A percentile compares a stretch with the other conserved stretches of the same genome.
phyloP scores from a whole-genome alignment of 306 rosid species.

The Vicia villosa region DNA sequence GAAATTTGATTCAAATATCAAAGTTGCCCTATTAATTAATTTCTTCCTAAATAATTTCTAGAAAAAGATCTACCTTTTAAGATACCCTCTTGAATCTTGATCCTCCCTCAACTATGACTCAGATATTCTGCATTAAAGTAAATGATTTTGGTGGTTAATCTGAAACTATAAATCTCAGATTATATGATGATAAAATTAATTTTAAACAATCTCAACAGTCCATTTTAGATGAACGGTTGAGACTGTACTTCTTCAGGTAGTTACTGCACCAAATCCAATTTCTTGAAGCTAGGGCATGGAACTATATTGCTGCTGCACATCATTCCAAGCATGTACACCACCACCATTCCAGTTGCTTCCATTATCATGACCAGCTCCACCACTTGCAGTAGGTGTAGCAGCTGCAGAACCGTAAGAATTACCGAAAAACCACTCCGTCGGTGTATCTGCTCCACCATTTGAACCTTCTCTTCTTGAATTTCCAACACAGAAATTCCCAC shows the following conservation, averaged over 20 bases:
- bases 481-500: constrained; percentile 36
- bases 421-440: constrained; percentile 90
- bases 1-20: constrained; percentile 28
- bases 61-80: constrained; percentile 27
- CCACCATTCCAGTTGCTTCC: constrained; percentile 38
- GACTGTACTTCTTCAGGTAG: too few relatives aligned
- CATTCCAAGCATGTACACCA: constrained; percentile 73
- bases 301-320: constrained; percentile 74
- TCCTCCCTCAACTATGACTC: not conserved
- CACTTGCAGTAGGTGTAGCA: constrained; percentile 52
- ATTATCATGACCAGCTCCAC: constrained; percentile 48
- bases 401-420: constrained; percentile 59
- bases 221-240: too few relatives aligned
- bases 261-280: too few relatives aligned
- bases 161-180: too few relatives aligned
- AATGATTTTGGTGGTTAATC: too few relatives aligned
- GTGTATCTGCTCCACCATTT: constrained; percentile 43
- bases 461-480: constrained; percentile 45
- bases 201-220: too few relatives aligned
- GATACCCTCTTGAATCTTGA: constrained; percentile 1
- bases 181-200: too few relatives aligned
- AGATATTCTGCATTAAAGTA: too few relatives aligned
- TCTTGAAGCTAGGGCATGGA: constrained; percentile 60
- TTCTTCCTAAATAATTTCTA: constrained; percentile 25
- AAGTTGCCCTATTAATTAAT: constrained; percentile 37